A percentile compares a stretch with the other conserved stretches of the same genome.
phyloP scores from a whole-genome alignment of 306 rosid species.

The Potentilla sterilis region DNA sequence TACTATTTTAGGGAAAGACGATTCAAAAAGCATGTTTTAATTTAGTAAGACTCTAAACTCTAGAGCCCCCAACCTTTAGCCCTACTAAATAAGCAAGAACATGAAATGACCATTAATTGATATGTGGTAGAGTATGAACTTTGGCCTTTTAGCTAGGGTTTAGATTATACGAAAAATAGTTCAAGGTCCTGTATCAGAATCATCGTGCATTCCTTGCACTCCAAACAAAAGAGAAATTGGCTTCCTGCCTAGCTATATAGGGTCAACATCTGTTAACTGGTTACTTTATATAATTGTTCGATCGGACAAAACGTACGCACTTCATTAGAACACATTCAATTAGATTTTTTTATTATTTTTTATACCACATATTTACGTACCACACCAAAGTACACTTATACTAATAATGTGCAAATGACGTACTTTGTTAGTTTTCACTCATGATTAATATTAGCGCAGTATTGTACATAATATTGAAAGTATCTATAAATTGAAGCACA shows the following conservation, averaged over 20 bases:
- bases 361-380: no score
- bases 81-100: not conserved
- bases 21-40: not conserved
- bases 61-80: not conserved
- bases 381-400: no score
- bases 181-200: not conserved
- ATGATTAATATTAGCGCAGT: no score
- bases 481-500: no score
- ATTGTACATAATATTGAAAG: no score
- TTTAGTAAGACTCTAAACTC: not conserved
- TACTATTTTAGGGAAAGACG: not conserved
- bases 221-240: not conserved
- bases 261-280: not conserved
- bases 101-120: not conserved
- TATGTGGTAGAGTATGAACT: not conserved
- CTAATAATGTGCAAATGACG: no score
- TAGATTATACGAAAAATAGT: not conserved
- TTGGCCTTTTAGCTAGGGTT: not conserved
- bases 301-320: no score
- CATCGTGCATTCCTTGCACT: constrained; percentile 16
- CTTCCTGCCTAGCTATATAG: not conserved
- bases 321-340: no score
- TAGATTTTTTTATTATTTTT: no score
- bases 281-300: no score
- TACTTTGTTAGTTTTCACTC: no score